These are phyloP conservation scores for Breynia disticha DNA, from an alignment of 441 rosid genomes.

Conservation along the genomic window DNA sequence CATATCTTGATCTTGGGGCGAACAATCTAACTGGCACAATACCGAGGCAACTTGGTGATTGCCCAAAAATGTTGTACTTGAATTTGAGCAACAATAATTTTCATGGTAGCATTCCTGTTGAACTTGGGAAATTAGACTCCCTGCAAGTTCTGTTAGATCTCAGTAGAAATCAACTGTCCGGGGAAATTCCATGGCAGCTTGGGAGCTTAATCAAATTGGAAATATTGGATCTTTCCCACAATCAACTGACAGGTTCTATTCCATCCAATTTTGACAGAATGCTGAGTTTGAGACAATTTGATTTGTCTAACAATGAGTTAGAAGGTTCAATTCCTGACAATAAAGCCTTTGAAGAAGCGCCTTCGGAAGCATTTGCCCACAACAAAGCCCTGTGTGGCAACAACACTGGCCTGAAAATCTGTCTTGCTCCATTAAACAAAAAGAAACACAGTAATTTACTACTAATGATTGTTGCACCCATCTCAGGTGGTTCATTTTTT, in stretches of 20 bases:
- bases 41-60: slow-evolving; percentile 15
- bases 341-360: slow-evolving; percentile 20
- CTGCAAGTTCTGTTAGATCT: slow-evolving; percentile 26
- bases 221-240: slow-evolving; percentile 24
- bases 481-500: slow-evolving; percentile 6
- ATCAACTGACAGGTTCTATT: slow-evolving; percentile 22
- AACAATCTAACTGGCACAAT: slow-evolving; percentile 21
- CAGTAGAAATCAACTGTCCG: slow-evolving; percentile 21
- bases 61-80: slow-evolving; percentile 15
- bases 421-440: slow-evolving; percentile 2
- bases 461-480: slow-evolving; percentile 11
- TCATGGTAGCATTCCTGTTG: slow-evolving; percentile 14
- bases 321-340: slow-evolving; percentile 34
- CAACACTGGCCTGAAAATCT: slow-evolving; percentile 11
- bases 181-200: slow-evolving; percentile 24
- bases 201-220: slow-evolving; percentile 19
- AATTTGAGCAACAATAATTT: slow-evolving; percentile 22
- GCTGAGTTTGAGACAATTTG: slow-evolving; percentile 18
- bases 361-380: slow-evolving; percentile 18
- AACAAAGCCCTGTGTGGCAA: slow-evolving; percentile 32
- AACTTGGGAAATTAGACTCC: slow-evolving; percentile 15
- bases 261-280: slow-evolving; percentile 16
- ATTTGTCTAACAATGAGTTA: slow-evolving; percentile 28
- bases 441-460: not conserved
- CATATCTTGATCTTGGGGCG: slow-evolving; percentile 19